These are phyloP conservation scores for Coniochaeta pulveracea DNA, from an alignment of 2,329 filamentous ascomycete species.

Conservation along the genomic window DNA sequence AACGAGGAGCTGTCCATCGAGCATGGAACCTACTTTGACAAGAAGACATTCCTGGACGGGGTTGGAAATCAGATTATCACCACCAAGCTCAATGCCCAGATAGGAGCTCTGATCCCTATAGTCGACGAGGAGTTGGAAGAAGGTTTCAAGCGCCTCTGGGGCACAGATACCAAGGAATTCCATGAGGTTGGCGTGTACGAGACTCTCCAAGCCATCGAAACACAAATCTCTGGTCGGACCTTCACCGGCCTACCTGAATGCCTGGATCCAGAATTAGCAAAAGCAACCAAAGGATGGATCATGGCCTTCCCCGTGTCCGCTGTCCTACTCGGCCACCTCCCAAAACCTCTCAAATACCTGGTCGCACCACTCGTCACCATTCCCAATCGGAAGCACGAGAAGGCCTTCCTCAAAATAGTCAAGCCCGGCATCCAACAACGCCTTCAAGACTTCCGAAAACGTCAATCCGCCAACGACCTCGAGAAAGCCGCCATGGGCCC, in stretches of 20 bases:
- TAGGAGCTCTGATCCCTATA: constrained; percentile 14
- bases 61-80: too few species aligned
- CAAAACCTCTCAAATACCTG: constrained; percentile 10
- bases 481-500: constrained; percentile 5
- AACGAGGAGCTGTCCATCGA: too few species aligned
- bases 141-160: constrained; percentile 12
- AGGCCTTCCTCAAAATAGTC: constrained; percentile 10
- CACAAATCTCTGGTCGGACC: constrained; percentile 13
- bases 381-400: constrained; percentile 13
- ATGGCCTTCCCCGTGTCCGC: constrained; percentile 11
- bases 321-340: constrained; percentile 8
- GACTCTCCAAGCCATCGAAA: constrained; percentile 11
- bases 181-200: constrained; percentile 9
- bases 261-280: constrained; percentile 11
- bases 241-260: constrained; percentile 16
- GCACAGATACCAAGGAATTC: constrained; percentile 8
- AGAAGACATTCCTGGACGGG: too few species aligned
- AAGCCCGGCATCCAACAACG: constrained; percentile 13
- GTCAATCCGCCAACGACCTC: constrained; percentile 6
- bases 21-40: too few species aligned
- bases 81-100: constrained; percentile 13
- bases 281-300: constrained; percentile 10
- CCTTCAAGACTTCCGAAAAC: constrained; percentile 9
- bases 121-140: constrained; percentile 13
- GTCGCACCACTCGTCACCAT: constrained; percentile 12